Evolutionary conservation across 2,329 filamentous ascomycete genomes (phyloP), one percentile per base, ranked within the genome.

Genomic region (Geosmithia morbida): DNA sequence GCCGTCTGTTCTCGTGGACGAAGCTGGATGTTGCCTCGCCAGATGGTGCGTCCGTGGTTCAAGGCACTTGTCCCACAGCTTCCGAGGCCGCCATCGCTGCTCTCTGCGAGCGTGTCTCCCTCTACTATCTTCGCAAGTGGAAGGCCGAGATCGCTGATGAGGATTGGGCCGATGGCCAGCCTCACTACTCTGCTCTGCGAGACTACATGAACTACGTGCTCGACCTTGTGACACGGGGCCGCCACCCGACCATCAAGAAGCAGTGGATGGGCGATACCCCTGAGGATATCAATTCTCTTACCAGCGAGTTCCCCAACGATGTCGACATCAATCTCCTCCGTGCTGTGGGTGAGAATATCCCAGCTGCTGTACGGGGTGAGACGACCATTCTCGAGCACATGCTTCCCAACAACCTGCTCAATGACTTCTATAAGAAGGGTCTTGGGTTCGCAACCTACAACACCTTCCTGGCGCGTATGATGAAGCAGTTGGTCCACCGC

Each of bases 371-470:
- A 11, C 54, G 57, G 1, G 62, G 59, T 2, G 53, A 61, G 39
- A 57, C 49, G 4, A 63, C 53, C 4, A 61, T 66, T 48, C 54
- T 68, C 7, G 66, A 69, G 47, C 56, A 61, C 44, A 50, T 70
- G 46, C 56, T 53, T 26, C 51, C 58, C 26, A 55, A 66, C 13
- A 55, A 59, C 6, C 51, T 67, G 41, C 51, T 69, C 3, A 53
- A 60, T 10, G 45, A 54, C 2, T 61, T 63, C 44, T 68, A 70
- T 48, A 49, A 20, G 44, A 50, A 55, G 40, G 19, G 19, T 39
- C 44, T n/a, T 6, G 54, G 52, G 7, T 45, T 56, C 18, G 56
- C 55, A 18, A 50, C 55, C 13, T 44, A 46, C 37, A 52, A 55
- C 26, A 22, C 46, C 6, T 53, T 48, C 22, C 8, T 61, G 19